Conservation (phyloP, 257 asterid species). For the Echites panduratus region DNA sequence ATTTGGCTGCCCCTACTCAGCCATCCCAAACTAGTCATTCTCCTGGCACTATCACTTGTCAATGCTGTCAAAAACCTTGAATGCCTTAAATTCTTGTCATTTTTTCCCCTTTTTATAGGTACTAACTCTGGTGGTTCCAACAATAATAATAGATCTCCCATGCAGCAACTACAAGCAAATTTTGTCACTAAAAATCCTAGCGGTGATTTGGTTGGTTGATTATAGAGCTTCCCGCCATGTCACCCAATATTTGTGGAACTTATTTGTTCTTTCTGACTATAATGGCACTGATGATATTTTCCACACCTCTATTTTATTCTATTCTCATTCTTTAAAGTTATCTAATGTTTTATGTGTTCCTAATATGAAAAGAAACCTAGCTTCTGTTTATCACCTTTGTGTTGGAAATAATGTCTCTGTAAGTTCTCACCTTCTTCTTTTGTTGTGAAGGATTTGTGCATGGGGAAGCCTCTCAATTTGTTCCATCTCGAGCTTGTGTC, state of each 20-base stretch:
- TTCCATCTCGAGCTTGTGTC: neutral
- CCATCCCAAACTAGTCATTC: no score
- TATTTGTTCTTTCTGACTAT: neutral
- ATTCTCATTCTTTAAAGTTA: neutral
- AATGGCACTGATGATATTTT: neutral
- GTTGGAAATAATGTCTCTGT: neutral
- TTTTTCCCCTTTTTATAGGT: no score
- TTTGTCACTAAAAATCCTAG: neutral
- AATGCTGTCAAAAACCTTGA: no score
- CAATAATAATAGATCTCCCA: no score
- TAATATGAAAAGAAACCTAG: neutral
- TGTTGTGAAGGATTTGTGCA: neutral
- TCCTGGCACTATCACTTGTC: no score
- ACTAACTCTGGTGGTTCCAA: no score
- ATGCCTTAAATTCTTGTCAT: no score
- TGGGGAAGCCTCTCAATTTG: neutral
- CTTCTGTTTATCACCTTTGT: neutral
- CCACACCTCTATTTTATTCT: neutral
- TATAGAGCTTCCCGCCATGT: neutral
- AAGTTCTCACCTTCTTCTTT: neutral
- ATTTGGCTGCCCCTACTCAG: neutral
- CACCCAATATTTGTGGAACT: neutral
- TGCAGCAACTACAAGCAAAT: neutral
- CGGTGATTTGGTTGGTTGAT: neutral
- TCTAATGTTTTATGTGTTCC: neutral